Evolutionary conservation across 75 land plant species (phyloP).

Genomic region (Pinus albicaulis): DNA sequence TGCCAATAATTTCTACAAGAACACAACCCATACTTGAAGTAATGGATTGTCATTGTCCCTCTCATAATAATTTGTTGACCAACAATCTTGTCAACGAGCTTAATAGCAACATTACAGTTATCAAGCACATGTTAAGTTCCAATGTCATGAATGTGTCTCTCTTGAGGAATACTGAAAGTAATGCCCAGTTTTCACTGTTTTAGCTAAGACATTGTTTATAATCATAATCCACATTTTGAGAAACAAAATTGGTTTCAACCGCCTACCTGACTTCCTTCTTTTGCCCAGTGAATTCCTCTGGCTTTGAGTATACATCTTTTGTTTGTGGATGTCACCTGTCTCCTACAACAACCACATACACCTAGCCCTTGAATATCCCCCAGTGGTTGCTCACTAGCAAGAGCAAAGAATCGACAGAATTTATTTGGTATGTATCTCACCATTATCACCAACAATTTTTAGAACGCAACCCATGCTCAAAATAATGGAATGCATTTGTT

Average conservation of each 20-base stretch:
- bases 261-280: background rate
- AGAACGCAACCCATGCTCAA: background rate
- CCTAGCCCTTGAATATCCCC: slow-evolving; percentile 16
- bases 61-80: too few relatives aligned
- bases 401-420: too few relatives aligned
- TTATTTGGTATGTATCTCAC: too few relatives aligned
- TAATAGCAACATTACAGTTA: background rate
- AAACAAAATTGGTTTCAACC: background rate
- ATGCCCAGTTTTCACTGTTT: background rate
- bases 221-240: background rate
- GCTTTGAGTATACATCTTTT: slow-evolving; percentile 12
- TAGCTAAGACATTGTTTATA: background rate
- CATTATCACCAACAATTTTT: slow-evolving; percentile 14
- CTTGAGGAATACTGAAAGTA: background rate
- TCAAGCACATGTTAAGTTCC: background rate
- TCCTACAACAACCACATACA: slow-evolving; percentile 22
- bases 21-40: too few relatives aligned
- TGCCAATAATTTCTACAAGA: too few relatives aligned
- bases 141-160: background rate
- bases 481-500: background rate
- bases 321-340: slow-evolving; percentile 27
- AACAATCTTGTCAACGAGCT: too few relatives aligned
- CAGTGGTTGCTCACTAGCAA: too few relatives aligned
- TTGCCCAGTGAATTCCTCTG: background rate
- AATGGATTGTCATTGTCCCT: background rate